Base-by-base conservation (phyloP, 352 stramenopile genomes). In the Pythium brassicae region DNA sequence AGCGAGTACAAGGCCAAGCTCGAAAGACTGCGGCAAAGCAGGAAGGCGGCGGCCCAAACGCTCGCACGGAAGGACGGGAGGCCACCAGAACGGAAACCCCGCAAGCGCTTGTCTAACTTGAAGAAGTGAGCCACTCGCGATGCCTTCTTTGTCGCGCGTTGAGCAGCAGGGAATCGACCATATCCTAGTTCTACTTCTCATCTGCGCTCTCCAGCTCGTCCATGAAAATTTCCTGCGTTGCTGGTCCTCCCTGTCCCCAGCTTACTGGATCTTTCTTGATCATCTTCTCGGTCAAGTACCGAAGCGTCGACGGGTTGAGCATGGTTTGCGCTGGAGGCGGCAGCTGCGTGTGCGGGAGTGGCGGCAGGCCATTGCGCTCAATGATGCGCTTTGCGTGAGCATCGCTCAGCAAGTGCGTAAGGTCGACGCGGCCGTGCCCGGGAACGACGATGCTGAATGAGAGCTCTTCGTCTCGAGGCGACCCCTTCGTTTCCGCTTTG, bases 1-100 rank as follows among this genome's bases (percentile, higher is more conserved):
- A 12, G 53, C 23, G 79, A 89, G 56, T 87, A 86, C 54, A 74
- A 73, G n/a, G n/a, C 52, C 7, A 87, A 86, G 29, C 44, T 87
- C 0, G 57, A 68, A 17, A 71, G 59, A 25, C 57, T 89, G 3
- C 74, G 71, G 1, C 63, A 74, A 4, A 40, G 68, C 40, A 75
- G 78, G 46, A 68, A 75, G 47, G 49, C 71, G 11, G 71, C 73
- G 32, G 26, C 50, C 4, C 46, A 22, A 8, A 25, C 46, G 29
- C 26, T 39, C 17, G 26, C 25, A 35, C 23, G 9, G 10, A 37
- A 3, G 22, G 48, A 9, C 23, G 42, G 34, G 25, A 55, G 20
- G 3, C 43, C 40, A 6, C 6, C 47, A 11, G 46, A 14, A 15
- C 27, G 17, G 7, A 58, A 26, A 42, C 20, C 27, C 20, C 23